phyloP scores from a whole-genome alignment of 2,329 filamentous ascomycete genomes.

The Pseudopyricularia cyperi region DNA sequence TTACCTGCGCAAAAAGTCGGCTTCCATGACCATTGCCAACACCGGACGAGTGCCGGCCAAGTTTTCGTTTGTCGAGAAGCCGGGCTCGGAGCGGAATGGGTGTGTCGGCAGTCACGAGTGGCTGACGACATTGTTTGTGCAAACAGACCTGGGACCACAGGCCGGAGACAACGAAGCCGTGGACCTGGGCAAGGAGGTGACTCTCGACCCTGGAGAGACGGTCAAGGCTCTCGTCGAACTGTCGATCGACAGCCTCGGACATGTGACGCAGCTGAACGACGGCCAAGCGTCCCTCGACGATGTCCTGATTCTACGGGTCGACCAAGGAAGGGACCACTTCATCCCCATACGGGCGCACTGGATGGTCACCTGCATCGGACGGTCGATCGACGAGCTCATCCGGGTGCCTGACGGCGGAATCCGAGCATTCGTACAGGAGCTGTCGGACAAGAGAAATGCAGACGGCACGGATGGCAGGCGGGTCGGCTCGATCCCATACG shows the following conservation, averaged over 20 bases:
- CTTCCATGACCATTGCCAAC: slow-evolving; percentile 76
- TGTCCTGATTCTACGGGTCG: slow-evolving; percentile 73
- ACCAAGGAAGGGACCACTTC: slow-evolving; percentile 81
- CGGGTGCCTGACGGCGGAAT: slow-evolving; percentile 73
- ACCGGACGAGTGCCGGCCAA: slow-evolving; percentile 72
- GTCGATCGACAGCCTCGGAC: slow-evolving; percentile 47
- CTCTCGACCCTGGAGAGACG: slow-evolving; percentile 75
- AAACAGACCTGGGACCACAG: slow-evolving; percentile 21
- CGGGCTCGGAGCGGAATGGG: slow-evolving; percentile 28
- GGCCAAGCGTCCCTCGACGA: slow-evolving; percentile 59
- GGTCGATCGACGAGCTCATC: slow-evolving; percentile 79
- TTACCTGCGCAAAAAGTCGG: slow-evolving; percentile 52
- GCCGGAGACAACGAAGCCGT: slow-evolving; percentile 17
- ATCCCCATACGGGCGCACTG: slow-evolving; percentile 68
- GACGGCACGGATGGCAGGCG: not conserved
- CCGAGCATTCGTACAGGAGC: slow-evolving; percentile 31
- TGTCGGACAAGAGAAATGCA: slow-evolving; percentile 14
- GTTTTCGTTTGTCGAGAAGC: slow-evolving; percentile 67
- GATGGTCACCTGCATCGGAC: slow-evolving; percentile 70
- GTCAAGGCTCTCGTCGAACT: slow-evolving; percentile 56
- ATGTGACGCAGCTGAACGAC: slow-evolving; percentile 61
- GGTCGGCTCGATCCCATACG: slow-evolving; percentile 37
- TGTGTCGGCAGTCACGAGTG: slow-evolving; percentile 33
- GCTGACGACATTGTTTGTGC: slow-evolving; percentile 56
- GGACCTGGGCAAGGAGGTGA: slow-evolving; percentile 42